Conservation (phyloP, 2,329 filamentous ascomycete species). For the Pyrenophora tritici-repentis region DNA sequence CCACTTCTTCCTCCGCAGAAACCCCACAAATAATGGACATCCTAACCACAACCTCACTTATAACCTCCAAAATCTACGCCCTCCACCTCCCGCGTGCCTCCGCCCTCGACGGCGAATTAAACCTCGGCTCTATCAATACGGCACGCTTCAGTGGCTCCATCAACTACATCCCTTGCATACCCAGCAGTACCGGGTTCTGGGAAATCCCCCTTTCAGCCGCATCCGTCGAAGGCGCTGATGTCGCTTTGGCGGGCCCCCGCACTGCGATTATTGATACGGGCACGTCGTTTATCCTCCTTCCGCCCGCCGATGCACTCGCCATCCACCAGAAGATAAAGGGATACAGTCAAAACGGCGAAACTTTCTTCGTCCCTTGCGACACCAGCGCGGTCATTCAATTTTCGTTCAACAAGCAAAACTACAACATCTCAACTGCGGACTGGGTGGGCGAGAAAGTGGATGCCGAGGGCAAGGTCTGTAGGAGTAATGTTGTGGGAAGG, state of each 20-base stretch:
- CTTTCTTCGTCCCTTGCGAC: constrained; percentile 75
- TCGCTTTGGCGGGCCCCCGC: constrained; percentile 48
- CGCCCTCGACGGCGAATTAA: constrained; percentile 75
- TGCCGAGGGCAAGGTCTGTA: constrained; percentile 45
- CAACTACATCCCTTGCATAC: constrained; percentile 64
- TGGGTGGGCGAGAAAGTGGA: constrained; percentile 63
- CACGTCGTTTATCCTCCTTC: constrained; percentile 78
- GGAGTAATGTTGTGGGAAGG: constrained; percentile 76
- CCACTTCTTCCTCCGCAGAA: constrained; percentile 50
- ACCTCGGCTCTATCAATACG: constrained; percentile 72
- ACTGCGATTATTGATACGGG: constrained; percentile 82
- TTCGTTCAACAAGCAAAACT: constrained; percentile 69
- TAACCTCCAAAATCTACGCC: constrained; percentile 71
- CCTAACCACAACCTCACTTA: constrained; percentile 60
- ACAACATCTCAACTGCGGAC: constrained; percentile 70
- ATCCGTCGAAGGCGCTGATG: constrained; percentile 62
- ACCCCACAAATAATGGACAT: constrained; percentile 70
- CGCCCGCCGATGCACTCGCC: constrained; percentile 66
- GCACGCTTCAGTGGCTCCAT: constrained; percentile 71
- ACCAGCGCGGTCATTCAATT: constrained; percentile 66
- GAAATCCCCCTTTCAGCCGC: constrained; percentile 71
- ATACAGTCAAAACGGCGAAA: constrained; percentile 61
- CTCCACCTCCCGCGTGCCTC: constrained; percentile 70
- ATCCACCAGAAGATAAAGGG: constrained; percentile 72
- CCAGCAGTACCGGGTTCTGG: constrained; percentile 66